These are phyloP conservation scores for Penicillium sclerotiorum DNA, from an alignment of 2,329 filamentous ascomycete species.

Conservation along the genomic window DNA sequence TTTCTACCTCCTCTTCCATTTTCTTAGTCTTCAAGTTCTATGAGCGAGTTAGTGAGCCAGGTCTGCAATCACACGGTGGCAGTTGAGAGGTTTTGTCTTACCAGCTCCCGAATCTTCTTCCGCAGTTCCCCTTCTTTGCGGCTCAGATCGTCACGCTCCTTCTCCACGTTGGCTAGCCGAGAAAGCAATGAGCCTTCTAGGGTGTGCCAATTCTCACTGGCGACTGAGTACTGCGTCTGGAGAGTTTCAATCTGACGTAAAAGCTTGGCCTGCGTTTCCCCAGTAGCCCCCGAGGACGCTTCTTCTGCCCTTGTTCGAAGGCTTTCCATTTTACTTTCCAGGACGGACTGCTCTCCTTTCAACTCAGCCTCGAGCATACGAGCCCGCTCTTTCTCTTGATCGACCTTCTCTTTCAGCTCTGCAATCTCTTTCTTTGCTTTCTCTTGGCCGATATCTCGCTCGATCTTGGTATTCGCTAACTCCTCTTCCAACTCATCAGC, in stretches of 20 bases:
- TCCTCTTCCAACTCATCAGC: constrained; percentile 63
- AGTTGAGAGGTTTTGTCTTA: constrained; percentile 48
- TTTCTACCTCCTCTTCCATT: constrained; percentile 80
- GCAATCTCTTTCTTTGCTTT: constrained; percentile 69
- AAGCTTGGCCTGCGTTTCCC: constrained; percentile 85
- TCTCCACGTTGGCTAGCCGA: constrained; percentile 76
- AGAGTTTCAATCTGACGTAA: constrained; percentile 92
- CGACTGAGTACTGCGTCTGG: constrained; percentile 91
- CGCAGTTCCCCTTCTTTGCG: constrained; percentile 84
- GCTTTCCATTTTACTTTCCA: constrained; percentile 88
- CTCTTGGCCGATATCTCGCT: constrained; percentile 75
- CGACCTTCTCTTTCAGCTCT: constrained; percentile 72
- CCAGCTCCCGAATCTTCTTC: constrained; percentile 83
- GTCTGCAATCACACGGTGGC: neutral
- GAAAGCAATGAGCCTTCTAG: constrained; percentile 85
- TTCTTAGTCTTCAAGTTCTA: constrained; percentile 68
- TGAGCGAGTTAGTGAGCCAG: constrained; percentile 11
- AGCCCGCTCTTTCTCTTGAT: constrained; percentile 71
- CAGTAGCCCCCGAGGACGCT: constrained; percentile 76
- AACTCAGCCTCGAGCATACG: constrained; percentile 73
- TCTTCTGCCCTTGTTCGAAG: constrained; percentile 87
- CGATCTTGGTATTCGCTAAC: constrained; percentile 67
- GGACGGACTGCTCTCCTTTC: constrained; percentile 71
- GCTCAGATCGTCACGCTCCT: constrained; percentile 83
- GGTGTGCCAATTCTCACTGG: constrained; percentile 96